phyloP scores from a whole-genome alignment of 805 yeast genomes.

The Starmerella tilneyi region DNA sequence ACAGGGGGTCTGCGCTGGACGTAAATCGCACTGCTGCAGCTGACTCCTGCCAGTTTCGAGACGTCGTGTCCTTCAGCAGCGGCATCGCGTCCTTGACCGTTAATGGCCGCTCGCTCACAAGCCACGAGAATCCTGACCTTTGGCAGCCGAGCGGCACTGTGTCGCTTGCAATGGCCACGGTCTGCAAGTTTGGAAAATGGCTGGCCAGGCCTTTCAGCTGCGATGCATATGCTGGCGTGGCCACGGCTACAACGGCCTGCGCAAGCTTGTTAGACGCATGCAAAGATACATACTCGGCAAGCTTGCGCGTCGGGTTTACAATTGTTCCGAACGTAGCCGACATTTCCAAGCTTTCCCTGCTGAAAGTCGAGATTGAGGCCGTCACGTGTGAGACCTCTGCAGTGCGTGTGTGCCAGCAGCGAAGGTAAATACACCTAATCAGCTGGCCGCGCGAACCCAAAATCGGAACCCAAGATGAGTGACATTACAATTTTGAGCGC shows the following conservation, averaged over 20 bases:
- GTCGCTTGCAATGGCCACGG: conserved; percentile 28
- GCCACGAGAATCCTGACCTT: conserved; percentile 28
- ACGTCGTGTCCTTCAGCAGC: conserved; percentile 2
- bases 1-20: conserved; percentile 10
- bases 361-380: neutral
- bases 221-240: conserved; percentile 31
- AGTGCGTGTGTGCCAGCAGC: no score
- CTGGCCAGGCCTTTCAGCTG: conserved; percentile 23
- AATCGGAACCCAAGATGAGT: no score
- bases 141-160: conserved; percentile 30
- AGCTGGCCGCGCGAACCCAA: no score
- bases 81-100: conserved; percentile 21
- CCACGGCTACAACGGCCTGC: conserved; percentile 27
- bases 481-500: no score
- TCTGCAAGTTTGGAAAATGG: conserved; percentile 23
- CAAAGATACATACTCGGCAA: conserved; percentile 20
- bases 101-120: conserved; percentile 20
- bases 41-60: conserved; percentile 19
- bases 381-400: conserved; percentile 1
- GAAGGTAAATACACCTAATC: no score
- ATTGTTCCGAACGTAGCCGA: conserved; percentile 21
- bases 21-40: conserved; percentile 19
- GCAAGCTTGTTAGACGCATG: conserved; percentile 22
- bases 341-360: neutral
- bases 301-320: conserved; percentile 23